Evolutionary conservation across 805 yeast species (phyloP).

Genomic region (Ogataea chonburiensis): DNA sequence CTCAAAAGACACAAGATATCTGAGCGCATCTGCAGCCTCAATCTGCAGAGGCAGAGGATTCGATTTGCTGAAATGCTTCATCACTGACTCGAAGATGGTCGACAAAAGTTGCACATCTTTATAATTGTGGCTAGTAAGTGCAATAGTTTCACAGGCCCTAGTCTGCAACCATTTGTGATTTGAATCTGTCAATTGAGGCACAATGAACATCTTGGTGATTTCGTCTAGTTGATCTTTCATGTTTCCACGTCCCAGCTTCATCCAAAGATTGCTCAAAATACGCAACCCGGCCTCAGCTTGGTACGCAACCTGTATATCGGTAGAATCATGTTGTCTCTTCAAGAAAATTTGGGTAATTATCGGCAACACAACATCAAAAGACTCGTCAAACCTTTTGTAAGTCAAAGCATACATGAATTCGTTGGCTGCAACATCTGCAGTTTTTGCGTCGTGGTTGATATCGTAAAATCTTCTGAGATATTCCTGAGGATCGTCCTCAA

Average conservation of each 20-base stretch:
- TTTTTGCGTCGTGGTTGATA: conserved; percentile 46
- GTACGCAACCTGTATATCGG: conserved; percentile 43
- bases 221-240: conserved; percentile 59
- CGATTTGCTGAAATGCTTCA: conserved; percentile 35
- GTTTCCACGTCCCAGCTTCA: conserved; percentile 47
- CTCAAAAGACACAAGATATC: conserved; percentile 38
- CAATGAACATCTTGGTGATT: conserved; percentile 55
- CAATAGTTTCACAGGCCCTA: conserved; percentile 60
- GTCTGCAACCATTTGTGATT: conserved; percentile 68
- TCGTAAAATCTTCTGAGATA: conserved; percentile 74
- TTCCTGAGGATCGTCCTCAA: conserved; percentile 86
- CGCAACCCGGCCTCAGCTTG: conserved; percentile 74
- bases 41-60: conserved; percentile 50
- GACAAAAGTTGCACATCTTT: conserved; percentile 30
- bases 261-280: conserved; percentile 66
- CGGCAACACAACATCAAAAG: conserved; percentile 52
- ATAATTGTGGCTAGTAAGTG: conserved; percentile 25
- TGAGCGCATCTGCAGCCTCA: conserved; percentile 52
- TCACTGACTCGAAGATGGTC: conserved; percentile 37
- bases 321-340: conserved; percentile 31
- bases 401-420: conserved; percentile 36
- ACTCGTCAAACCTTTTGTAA: conserved; percentile 27
- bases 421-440: conserved; percentile 50
- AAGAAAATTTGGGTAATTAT: conserved; percentile 51
- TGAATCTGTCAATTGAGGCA: conserved; percentile 56